These are phyloP conservation scores for Candida sp. DNA, from an alignment of 1,139 yeast genomes.

Conservation along the genomic window DNA sequence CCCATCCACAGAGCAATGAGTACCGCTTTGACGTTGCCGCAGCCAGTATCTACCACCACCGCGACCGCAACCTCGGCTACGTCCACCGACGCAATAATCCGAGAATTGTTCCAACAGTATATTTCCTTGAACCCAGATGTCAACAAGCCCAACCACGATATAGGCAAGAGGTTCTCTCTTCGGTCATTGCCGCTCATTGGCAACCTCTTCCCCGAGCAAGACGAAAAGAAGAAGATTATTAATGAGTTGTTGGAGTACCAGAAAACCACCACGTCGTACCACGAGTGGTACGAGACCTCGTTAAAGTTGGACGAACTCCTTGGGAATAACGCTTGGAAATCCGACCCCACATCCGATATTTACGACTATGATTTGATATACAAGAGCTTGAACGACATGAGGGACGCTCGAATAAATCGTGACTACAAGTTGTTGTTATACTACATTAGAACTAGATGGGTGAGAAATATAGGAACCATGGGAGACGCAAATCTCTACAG, in stretches of 20 bases:
- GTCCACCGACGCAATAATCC: slow-evolving; percentile 13
- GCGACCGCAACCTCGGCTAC: background rate
- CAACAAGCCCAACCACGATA: background rate
- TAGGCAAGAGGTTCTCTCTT: slow-evolving; percentile 9
- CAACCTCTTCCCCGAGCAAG: slow-evolving; percentile 27
- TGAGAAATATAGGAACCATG: slow-evolving; percentile 85
- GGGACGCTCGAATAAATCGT: slow-evolving; percentile 56
- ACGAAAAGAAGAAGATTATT: slow-evolving; percentile 30
- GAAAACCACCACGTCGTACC: slow-evolving; percentile 65
- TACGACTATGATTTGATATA: slow-evolving; percentile 75
- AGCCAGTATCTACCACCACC: slow-evolving; percentile 2
- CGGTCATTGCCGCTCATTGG: slow-evolving; percentile 31
- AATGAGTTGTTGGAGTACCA: slow-evolving; percentile 49
- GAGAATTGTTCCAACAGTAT: slow-evolving; percentile 13
- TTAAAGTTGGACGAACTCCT: slow-evolving; percentile 64
- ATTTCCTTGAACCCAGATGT: slow-evolving; percentile 9
- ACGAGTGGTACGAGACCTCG: slow-evolving; percentile 73
- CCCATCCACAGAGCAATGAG: background rate
- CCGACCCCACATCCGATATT: slow-evolving; percentile 57
- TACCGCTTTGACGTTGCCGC: slow-evolving; percentile 3
- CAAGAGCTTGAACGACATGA: slow-evolving; percentile 59
- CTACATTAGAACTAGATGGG: slow-evolving; percentile 83
- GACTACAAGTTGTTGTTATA: slow-evolving; percentile 70
- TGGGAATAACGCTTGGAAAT: slow-evolving; percentile 75
- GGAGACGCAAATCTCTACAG: slow-evolving; percentile 81